Conservation (phyloP, 1,284 basidiomycete species). For the Exsudoporus floridanus region DNA sequence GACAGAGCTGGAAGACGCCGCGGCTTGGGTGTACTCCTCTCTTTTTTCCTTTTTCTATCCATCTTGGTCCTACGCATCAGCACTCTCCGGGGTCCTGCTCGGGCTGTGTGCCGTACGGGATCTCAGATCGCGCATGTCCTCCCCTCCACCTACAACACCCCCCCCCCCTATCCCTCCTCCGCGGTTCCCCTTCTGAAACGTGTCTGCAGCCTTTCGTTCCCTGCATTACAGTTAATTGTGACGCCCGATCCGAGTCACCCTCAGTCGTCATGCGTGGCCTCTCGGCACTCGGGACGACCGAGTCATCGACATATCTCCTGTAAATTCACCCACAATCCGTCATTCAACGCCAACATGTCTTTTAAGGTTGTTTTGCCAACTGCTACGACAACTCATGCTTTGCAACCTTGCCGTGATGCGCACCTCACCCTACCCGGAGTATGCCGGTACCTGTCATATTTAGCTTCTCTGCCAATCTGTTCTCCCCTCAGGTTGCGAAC, state of each 20-base stretch:
- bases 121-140: constrained; percentile 19
- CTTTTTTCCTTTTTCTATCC: constrained; percentile 19
- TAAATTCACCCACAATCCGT: too few relatives aligned
- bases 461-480: neutral
- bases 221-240: too few relatives aligned
- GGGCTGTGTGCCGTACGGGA: constrained; percentile 20
- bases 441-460: constrained; percentile 18
- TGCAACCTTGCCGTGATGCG: constrained; percentile 1
- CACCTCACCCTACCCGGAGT: constrained; percentile 9
- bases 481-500: neutral
- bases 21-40: neutral
- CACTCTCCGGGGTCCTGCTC: constrained; percentile 23
- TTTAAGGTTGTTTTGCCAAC: neutral
- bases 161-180: neutral
- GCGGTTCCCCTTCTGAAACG: neutral
- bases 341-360: neutral
- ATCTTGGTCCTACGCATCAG: neutral
- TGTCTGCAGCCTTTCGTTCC: neutral
- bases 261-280: too few relatives aligned
- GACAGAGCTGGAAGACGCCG: neutral
- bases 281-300: too few relatives aligned
- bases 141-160: constrained; percentile 1
- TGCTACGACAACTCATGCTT: neutral
- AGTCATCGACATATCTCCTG: too few relatives aligned
- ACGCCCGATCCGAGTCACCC: too few relatives aligned